Evolutionary conservation across 192 early-diverging fungal genomes (phyloP).

Genomic region (Coemansia sp.): DNA sequence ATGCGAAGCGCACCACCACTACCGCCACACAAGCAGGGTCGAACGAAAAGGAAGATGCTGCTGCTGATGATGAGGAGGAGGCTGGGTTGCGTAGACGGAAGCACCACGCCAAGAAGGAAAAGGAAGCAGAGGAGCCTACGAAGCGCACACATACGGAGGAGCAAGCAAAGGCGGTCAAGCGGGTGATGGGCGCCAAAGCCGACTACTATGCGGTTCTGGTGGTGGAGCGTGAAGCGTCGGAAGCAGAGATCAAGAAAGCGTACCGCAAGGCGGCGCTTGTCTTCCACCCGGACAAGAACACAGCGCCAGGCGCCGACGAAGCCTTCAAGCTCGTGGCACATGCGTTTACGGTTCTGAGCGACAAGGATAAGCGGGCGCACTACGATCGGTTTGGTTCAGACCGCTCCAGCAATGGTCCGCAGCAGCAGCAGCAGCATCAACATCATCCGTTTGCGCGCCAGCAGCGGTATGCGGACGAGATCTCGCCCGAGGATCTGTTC

Average conservation of each 20-base stretch:
- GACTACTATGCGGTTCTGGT: constrained; percentile 86
- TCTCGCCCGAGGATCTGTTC: constrained; percentile 92
- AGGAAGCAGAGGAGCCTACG: neutral
- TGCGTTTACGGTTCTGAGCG: constrained; percentile 86
- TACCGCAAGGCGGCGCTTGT: constrained; percentile 92
- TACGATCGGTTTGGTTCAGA: constrained; percentile 88
- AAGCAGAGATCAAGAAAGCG: constrained; percentile 87
- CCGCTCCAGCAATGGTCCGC: constrained; percentile 22
- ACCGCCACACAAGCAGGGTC: neutral
- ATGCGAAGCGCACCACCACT: neutral
- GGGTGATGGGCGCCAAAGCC: constrained; percentile 67
- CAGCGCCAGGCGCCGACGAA: constrained; percentile 91
- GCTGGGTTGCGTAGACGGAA: constrained; percentile 17
- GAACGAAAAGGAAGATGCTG: neutral
- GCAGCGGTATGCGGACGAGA: constrained; percentile 62
- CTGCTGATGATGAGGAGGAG: constrained; percentile 2
- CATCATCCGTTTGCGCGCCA: neutral
- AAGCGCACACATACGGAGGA: constrained; percentile 64
- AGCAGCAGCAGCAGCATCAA: constrained; percentile 18
- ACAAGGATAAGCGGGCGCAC: constrained; percentile 76
- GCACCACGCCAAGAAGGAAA: constrained; percentile 12
- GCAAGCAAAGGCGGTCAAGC: constrained; percentile 74
- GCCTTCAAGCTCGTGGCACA: constrained; percentile 95
- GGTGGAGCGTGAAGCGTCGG: constrained; percentile 71
- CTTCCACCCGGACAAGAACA: constrained; percentile 96